Base-by-base conservation (phyloP, 1,284 basidiomycete genomes). In the Marasmius fiardii region DNA sequence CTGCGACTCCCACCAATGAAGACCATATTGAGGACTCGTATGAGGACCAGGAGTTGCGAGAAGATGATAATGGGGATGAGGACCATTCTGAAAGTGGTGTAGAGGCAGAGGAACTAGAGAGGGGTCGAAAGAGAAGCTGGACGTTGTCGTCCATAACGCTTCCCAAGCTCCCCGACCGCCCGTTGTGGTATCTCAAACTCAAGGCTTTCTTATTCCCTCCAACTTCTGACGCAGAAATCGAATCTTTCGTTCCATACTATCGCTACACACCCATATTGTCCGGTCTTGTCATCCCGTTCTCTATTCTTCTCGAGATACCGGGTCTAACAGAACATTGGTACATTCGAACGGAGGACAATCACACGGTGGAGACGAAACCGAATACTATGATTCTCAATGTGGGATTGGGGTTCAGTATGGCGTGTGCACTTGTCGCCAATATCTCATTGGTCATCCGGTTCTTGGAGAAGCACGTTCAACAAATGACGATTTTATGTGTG, bases 251-350 rank as follows among this genome's bases (percentile, higher is more conserved):
- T 34, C 71, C 71, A 3, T 68, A 66, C 47, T 85, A 85, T 62
- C 82, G 86, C 14, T 70, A 68, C 56, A 72, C 82, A 3, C 90
- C 88, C 0, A 86, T 92, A 53, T 58, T 91, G 20, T 82, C 85
- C 8, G 90, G 90, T 7, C 72, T 90, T 16, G 64, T 86, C 33
- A 83, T 91, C 18, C 90, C 90, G 0, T 90, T 93, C 63, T 80
- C 83, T 14, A 90, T 94, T 57, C 75, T 94, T 18, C 76, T 94
- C 26, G 90, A 90, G 64, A 89, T 93, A 44, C 90, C 90, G 0
- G 87, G 87, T 14, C 67, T 92, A 21, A 92, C 88, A 0, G 83
- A 72, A 48, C 68, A 74, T 41, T 90, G 88, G 88, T 88, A 88
- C 63, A 78, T 86, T 53, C 75, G 74, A 28, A 87, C 80, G 0